These are phyloP conservation scores for Paecilomyces sp. DNA, from an alignment of 2,329 filamentous ascomycete species.

Conservation along the genomic window DNA sequence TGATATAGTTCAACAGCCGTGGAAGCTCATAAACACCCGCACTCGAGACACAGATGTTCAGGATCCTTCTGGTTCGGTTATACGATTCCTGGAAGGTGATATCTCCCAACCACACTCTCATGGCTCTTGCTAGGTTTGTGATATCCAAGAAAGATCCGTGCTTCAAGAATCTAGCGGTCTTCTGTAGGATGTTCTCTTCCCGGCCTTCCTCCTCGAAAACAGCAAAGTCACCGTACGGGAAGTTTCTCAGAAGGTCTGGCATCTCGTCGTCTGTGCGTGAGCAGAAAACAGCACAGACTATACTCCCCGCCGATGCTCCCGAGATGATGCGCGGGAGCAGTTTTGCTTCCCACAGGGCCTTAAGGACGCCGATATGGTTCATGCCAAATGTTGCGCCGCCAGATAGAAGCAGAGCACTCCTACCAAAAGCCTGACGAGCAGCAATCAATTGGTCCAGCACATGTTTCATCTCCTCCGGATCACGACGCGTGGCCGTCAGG, in stretches of 20 bases:
- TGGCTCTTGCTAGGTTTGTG: conserved; percentile 69
- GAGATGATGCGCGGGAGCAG: conserved; percentile 81
- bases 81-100: conserved; percentile 95
- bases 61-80: conserved; percentile 82
- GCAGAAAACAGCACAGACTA: conserved; percentile 75
- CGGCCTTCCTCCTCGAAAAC: conserved; percentile 64
- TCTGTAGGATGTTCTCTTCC: conserved; percentile 58
- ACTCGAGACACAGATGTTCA: conserved; percentile 90
- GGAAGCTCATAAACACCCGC: conserved; percentile 83
- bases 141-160: conserved; percentile 81
- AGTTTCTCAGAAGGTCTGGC: conserved; percentile 58
- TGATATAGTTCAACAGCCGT: conserved; percentile 82
- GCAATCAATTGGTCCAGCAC: conserved; percentile 64
- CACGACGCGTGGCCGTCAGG: conserved; percentile 44
- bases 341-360: conserved; percentile 66
- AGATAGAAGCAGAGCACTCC: conserved; percentile 73
- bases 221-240: conserved; percentile 71
- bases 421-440: conserved; percentile 73
- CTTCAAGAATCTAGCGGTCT: conserved; percentile 68
- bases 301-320: conserved; percentile 79
- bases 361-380: conserved; percentile 84
- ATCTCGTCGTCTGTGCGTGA: conserved; percentile 72
- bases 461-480: conserved; percentile 51
- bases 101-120: conserved; percentile 73
- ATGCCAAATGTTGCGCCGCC: conserved; percentile 87